phyloP scores from a whole-genome alignment of 768 basidiomycete genomes.

The Auricularia auricula-judae region DNA sequence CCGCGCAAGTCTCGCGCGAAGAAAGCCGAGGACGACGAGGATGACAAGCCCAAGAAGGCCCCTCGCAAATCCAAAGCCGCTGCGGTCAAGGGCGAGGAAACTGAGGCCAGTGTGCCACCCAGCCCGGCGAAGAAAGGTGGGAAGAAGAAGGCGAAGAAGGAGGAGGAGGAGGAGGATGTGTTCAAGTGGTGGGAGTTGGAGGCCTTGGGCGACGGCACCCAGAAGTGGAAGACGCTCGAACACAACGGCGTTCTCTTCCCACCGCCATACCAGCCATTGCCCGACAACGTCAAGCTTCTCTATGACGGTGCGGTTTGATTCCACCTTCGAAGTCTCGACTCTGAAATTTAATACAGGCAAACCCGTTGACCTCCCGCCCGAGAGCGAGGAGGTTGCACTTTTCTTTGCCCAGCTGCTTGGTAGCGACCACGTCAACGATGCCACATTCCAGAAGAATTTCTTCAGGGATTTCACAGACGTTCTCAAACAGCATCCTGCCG shows the following conservation, averaged over 20 bases:
- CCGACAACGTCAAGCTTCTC: constrained; percentile 79
- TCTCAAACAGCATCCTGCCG: constrained; percentile 73
- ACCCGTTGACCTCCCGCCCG: constrained; percentile 64
- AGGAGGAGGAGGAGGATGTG: constrained; percentile 58
- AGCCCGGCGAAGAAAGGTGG: constrained; percentile 7
- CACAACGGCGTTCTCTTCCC: constrained; percentile 95
- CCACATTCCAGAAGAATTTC: constrained; percentile 87
- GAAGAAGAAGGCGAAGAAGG: constrained; percentile 44
- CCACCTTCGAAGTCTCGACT: constrained; percentile 7
- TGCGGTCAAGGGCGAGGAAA: constrained; percentile 29
- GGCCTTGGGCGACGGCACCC: constrained; percentile 55
- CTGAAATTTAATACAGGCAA: constrained; percentile 42
- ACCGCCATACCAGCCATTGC: constrained; percentile 82
- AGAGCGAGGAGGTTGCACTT: constrained; percentile 91
- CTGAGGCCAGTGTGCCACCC: constrained; percentile 19
- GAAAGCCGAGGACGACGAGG: constrained; percentile 32
- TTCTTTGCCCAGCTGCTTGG: constrained; percentile 92
- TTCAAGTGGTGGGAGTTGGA: constrained; percentile 82
- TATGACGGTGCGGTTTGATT: constrained; percentile 63
- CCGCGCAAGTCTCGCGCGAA: constrained; percentile 23
- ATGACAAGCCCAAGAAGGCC: constrained; percentile 7
- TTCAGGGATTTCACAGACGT: constrained; percentile 81
- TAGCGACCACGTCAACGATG: constrained; percentile 84
- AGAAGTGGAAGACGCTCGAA: constrained; percentile 92
- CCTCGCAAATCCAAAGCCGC: constrained; percentile 1